Base-by-base conservation (phyloP, 305 asterid species). In the Fraxinus platypoda region DNA sequence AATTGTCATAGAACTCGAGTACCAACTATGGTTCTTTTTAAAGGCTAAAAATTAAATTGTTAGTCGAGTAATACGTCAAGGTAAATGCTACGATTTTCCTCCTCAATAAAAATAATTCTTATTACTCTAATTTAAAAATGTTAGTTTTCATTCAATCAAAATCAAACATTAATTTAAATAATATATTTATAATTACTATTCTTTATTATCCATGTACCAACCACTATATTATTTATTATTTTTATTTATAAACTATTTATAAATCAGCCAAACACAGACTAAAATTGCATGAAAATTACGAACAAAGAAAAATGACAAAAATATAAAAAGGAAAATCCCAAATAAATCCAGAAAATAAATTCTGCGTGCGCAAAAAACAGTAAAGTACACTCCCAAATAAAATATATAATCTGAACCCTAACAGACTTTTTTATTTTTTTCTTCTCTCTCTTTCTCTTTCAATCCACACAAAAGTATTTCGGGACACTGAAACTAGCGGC, bases 381-480 rank as follows among this genome's bases (percentile, higher is more conserved):
- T 68, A 68, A 70, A 26, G 37, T 30, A 28, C 74, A 30, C 25
- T 31, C 76, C 76, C 76, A 72, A 72, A 31, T n/a, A 72, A 33
- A 66, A 70, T 30, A 70, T 12, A 19, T 11, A 76, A 41, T 76
- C 38, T 76, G 17, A 76, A 46, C 68, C 79, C 79, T 76, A 76
- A 23, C 64, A 9, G 64, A 8, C 3, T 21, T 17, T 46, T 43
- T 17, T 12, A 41, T 13, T 13, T 28, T 75, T 28, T 41, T 21
- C 8, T 6, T 26, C 23, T 30, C 35, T 21, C 15, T 41, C 35
- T 76, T 0, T 71, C 4, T 33, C 25, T 33, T 13, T 33, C 76
- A 33, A 33, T 72, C 46, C 43, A 72, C 46, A 30, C 35, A 13
- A 2, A 33, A 31, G 4, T 11, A 46, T 46, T 46, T 76, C 30